Conservation (phyloP, 306 rosid genomes). For the Malus sylvestris region DNA sequence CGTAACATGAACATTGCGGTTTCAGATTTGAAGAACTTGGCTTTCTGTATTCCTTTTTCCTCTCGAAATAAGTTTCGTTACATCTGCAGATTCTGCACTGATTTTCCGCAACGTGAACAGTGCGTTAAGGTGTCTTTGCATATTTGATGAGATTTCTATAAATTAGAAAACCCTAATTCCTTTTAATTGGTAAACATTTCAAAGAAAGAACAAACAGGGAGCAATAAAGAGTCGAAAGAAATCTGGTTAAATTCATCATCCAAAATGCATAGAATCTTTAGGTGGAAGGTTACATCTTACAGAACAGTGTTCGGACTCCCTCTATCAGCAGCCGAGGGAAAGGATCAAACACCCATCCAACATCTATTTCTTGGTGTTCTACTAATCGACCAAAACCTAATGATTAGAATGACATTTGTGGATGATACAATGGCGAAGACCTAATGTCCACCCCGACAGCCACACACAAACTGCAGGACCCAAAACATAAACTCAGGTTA, state of each 20-base stretch:
- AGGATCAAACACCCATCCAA: not conserved
- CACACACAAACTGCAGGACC: constrained; percentile 12
- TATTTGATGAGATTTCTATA: not conserved
- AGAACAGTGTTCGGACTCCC: not conserved
- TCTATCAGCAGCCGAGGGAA: not conserved
- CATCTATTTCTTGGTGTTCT: constrained; percentile 2
- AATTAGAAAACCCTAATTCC: too few species aligned
- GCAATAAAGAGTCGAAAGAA: not conserved
- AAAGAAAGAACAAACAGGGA: not conserved
- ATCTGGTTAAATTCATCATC: not conserved
- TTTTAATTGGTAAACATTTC: not conserved
- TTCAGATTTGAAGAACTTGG: not conserved
- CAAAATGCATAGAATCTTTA: constrained; percentile 5
- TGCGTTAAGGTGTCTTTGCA: not conserved
- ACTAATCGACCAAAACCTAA: constrained; percentile 18
- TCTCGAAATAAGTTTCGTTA: not conserved
- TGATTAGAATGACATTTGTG: constrained; percentile 11
- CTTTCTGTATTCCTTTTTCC: not conserved
- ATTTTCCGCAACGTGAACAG: not conserved
- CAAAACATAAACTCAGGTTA: not conserved
- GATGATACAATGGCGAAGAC: constrained; percentile 1
- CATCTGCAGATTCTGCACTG: not conserved
- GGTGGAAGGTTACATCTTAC: not conserved
- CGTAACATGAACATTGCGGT: not conserved
- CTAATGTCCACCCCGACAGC: constrained; percentile 13